Evolutionary conservation across 495 filamentous ascomycete genomes (phyloP), one percentile per base, ranked within the genome.

Genomic region (Cladorrhinum samala): DNA sequence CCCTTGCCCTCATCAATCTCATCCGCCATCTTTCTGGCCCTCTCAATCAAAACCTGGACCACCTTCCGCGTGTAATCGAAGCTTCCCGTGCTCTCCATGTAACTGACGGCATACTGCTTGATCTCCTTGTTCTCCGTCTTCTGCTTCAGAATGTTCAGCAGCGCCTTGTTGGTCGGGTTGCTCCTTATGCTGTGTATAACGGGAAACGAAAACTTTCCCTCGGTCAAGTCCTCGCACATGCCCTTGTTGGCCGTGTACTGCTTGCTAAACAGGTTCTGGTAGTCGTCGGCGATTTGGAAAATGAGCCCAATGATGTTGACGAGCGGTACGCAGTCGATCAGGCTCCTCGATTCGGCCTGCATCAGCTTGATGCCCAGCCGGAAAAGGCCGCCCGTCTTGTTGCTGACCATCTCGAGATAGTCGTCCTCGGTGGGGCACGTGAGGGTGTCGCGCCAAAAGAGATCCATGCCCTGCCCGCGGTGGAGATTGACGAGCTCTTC

Each of bases 391-490:
- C 93, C 93, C 2, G 93, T 99, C 71, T 99, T 97, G 72, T 97
- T 97, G 58, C 84, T 83, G 39, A 98, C 94, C 93, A 98, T 98
- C 68, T 97, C 92, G 14, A 98, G 80, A 71, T 98, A 98, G 64
- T 97, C 92, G 55, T 95, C 90, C 71, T 97, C 92, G 42, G 81
- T 90, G 23, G 93, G 93, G 67, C 91, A 96, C 25, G 84, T 95
- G 46, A 96, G 76, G 5, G 88, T 90, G 71, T 97, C 93, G 11
- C 93, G 80, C 93, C 93, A 99, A 75, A 88, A 96, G 47, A 99
- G 79, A 63, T 99, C 93, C 87, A 97, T 94, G 37, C 93, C 93
- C 63, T 99, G 93, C 9, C 93, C 93, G 27, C 91, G 81, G 71
- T 98, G 94, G 18, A 98, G 83, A 68, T 98, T 95, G 36, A 96